Conservation (phyloP, 139 green algal species). For the Chlamydomonas schloesseri region DNA sequence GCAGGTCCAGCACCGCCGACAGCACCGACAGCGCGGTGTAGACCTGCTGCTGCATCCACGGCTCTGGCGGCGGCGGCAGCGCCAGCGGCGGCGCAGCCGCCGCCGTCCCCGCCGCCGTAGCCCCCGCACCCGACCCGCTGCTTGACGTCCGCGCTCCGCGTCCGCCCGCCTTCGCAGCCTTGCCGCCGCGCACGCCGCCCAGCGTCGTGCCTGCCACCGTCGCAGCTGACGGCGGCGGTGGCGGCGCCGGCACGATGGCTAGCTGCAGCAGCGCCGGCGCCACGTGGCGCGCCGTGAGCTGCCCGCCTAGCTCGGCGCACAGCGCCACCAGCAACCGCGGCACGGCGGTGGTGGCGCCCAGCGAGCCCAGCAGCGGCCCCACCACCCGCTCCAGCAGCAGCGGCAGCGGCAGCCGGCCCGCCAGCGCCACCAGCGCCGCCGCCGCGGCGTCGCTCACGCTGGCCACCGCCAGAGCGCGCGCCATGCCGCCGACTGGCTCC, state of each 20-base stretch:
- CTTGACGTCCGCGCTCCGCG: no score
- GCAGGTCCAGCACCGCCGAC: constrained; percentile 1
- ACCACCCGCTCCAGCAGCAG: constrained; percentile 22
- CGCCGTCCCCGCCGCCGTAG: neutral
- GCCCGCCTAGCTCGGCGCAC: constrained; percentile 12
- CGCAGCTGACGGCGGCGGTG: neutral
- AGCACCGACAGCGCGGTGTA: constrained; percentile 13
- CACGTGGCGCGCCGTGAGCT: constrained; percentile 17
- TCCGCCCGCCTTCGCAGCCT: neutral
- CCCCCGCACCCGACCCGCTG: neutral
- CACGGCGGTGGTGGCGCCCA: neutral
- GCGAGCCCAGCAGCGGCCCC: neutral
- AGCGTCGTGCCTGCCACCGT: neutral
- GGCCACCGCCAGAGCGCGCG: constrained; percentile 1
- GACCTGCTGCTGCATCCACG: constrained; percentile 15
- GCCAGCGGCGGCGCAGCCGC: neutral
- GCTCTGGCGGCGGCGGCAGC: neutral
- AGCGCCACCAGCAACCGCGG: constrained; percentile 26
- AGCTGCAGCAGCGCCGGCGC: constrained; percentile 32
- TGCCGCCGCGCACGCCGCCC: neutral
- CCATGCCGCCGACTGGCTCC: neutral
- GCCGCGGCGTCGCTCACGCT: constrained; percentile 17
- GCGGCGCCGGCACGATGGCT: neutral
- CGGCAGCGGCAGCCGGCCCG: constrained; percentile 27
- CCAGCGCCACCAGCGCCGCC: neutral